Percentiles rank a stretch among this genome's conserved stretches.
Evolutionary conservation across 768 basidiomycete genomes (phyloP).

Genomic region (Coprinopsis cinerea): DNA sequence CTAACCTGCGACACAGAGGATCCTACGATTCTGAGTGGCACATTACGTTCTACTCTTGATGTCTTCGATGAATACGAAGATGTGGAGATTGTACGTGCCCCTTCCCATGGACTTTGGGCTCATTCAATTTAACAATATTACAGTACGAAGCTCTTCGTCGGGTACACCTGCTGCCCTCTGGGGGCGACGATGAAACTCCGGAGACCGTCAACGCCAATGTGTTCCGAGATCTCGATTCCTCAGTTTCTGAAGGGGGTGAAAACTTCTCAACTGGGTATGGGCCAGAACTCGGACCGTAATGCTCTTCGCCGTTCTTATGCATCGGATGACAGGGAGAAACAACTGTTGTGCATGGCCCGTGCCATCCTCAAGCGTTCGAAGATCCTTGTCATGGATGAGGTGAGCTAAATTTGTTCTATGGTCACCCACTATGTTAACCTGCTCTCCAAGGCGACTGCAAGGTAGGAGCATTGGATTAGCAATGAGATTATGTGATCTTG

Average conservation of each 20-base stretch:
- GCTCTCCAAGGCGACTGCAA: slow-evolving; percentile 73
- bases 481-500: slow-evolving; percentile 2
- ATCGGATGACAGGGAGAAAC: slow-evolving; percentile 24
- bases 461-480: slow-evolving; percentile 29
- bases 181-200: slow-evolving; percentile 36
- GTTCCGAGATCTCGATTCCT: slow-evolving; percentile 68
- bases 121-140: not conserved
- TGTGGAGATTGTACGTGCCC: slow-evolving; percentile 61
- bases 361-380: slow-evolving; percentile 77
- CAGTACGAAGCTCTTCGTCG: slow-evolving; percentile 82
- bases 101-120: not conserved
- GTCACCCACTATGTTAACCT: slow-evolving; percentile 10
- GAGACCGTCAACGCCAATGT: slow-evolving; percentile 63
- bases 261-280: slow-evolving; percentile 82
- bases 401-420: slow-evolving; percentile 22
- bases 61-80: slow-evolving; percentile 86
- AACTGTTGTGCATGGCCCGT: slow-evolving; percentile 75
- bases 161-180: slow-evolving; percentile 70
- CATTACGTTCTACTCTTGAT: slow-evolving; percentile 72
- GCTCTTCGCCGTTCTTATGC: not conserved
- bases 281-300: not conserved
- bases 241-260: slow-evolving; percentile 80
- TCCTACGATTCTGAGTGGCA: slow-evolving; percentile 82
- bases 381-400: slow-evolving; percentile 83
- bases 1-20: slow-evolving; percentile 53